Evolutionary conservation across 768 basidiomycete genomes (phyloP), one percentile per base, ranked within the genome.

Genomic region (Lactifluus echinatus): DNA sequence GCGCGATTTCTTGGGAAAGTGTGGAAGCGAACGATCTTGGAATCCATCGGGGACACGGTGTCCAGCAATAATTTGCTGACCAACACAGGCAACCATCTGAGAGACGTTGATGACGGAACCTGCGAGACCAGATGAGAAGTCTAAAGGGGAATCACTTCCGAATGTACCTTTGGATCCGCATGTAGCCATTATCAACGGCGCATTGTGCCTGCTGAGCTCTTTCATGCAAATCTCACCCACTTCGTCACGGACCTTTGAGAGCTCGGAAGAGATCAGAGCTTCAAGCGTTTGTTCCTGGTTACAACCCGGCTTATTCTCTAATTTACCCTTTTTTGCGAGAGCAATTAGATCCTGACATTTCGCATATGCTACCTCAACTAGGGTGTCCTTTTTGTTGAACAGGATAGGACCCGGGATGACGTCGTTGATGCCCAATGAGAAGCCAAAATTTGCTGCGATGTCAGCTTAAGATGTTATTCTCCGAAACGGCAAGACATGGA

Each of bases 51-150:
- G 94, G 6, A 99, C 93, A 81, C 96, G 96, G 73, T 91, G 87
- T 7, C 96, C 96, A 19, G 93, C 84, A 61, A 99, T 98, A 70
- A 98, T 97, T 69, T 99, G 96, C 68, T 99, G 96, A 5, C 96
- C 96, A 64, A 99, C 96, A 81, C 95, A 97, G 67, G 95, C 96
- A 52, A 98, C 95, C 96, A 99, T 99, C 74, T 99, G 96, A 23
- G 93, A 95, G 54, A 99, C 96, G 72, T 99, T 99, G 73, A 99
- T 95, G 61, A 93, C 90, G 66, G 96, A 98, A 70, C 96, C 95
- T 88, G 60, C n/a, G 40, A n/a, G 74, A 40, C 4, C 52, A 12
- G 8, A 43, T 56, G 39, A 52, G 59, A 15, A 53, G 19, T 26
- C 55, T 21, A 52, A 33, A 31, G 52, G 24, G 14, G 8, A 49